phyloP scores from a whole-genome alignment of 208 protist genomes.

The Crithidia brevicula region DNA sequence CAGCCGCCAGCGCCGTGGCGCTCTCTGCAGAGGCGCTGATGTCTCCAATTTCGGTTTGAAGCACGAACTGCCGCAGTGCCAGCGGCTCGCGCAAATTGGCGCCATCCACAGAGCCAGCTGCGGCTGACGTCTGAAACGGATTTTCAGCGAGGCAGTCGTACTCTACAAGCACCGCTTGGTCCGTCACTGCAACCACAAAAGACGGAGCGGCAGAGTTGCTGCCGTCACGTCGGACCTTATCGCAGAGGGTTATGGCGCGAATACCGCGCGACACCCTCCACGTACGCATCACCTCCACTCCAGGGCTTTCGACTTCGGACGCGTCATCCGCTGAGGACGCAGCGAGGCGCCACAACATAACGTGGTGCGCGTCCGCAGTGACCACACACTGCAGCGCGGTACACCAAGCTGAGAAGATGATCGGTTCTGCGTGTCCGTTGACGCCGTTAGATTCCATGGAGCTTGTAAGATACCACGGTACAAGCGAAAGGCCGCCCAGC shows the following conservation, averaged over 20 bases:
- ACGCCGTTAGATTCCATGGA: conserved; percentile 39
- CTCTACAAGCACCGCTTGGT: conserved; percentile 60
- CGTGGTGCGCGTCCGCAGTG: conserved; percentile 74
- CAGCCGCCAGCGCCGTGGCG: conserved; percentile 1
- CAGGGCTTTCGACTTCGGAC: not conserved
- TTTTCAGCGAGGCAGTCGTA: conserved; percentile 67
- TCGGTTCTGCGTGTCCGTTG: conserved; percentile 63
- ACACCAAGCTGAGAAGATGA: conserved; percentile 65
- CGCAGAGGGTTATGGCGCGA: conserved; percentile 47
- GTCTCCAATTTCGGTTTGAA: not conserved
- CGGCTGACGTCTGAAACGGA: conserved; percentile 40
- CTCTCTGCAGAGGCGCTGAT: too few relatives aligned
- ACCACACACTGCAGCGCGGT: conserved; percentile 48
- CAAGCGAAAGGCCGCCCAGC: conserved; percentile 68
- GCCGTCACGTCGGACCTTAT: not conserved
- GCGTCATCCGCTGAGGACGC: not conserved
- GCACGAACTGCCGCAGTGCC: conserved; percentile 7
- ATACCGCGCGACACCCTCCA: conserved; percentile 66
- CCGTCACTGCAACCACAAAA: conserved; percentile 45
- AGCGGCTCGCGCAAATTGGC: conserved; percentile 13
- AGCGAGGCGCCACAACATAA: conserved; percentile 68
- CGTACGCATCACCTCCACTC: conserved; percentile 33
- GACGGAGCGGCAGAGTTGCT: not conserved
- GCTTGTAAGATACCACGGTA: conserved; percentile 65
- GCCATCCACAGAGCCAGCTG: conserved; percentile 17